Percentiles rank a stretch among this genome's conserved stretches.
Evolutionary conservation across 371 early-diverging fungal species (phyloP).

Genomic region (Neoconidiobolus thromboides): DNA sequence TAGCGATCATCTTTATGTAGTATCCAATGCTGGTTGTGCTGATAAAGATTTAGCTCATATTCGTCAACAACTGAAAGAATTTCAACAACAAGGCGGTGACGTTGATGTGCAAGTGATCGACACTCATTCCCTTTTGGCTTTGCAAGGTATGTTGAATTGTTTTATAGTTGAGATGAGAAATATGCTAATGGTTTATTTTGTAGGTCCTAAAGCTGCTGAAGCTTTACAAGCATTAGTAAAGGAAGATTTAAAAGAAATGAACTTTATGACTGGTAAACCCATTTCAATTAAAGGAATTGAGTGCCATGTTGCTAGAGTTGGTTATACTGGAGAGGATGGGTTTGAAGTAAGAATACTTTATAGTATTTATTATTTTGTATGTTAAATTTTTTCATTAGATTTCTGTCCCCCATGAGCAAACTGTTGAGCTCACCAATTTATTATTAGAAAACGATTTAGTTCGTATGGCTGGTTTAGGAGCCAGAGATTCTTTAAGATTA

Average conservation of each 20-base stretch:
- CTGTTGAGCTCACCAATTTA: conserved; percentile 40
- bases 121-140: conserved; percentile 69
- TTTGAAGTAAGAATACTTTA: conserved; percentile 55
- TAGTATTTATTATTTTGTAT: not conserved
- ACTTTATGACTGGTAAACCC: conserved; percentile 71
- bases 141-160: conserved; percentile 46
- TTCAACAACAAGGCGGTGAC: conserved; percentile 61
- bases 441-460: conserved; percentile 59
- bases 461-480: conserved; percentile 86
- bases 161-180: not conserved
- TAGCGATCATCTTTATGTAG: conserved; percentile 64
- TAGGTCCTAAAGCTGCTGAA: conserved; percentile 39
- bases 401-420: conserved; percentile 54
- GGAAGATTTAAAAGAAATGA: conserved; percentile 36
- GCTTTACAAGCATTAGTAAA: conserved; percentile 32
- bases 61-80: conserved; percentile 44
- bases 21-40: conserved; percentile 94
- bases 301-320: conserved; percentile 83
- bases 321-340: conserved; percentile 99
- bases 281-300: conserved; percentile 58
- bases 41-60: conserved; percentile 88
- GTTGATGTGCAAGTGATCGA: conserved; percentile 67
- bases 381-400: conserved; percentile 24
- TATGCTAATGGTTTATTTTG: too few species aligned
- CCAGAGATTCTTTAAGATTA: conserved; percentile 83